These are phyloP conservation scores for Capsicum rhomboideum DNA, from an alignment of 257 asterid genomes.

Conservation along the genomic window DNA sequence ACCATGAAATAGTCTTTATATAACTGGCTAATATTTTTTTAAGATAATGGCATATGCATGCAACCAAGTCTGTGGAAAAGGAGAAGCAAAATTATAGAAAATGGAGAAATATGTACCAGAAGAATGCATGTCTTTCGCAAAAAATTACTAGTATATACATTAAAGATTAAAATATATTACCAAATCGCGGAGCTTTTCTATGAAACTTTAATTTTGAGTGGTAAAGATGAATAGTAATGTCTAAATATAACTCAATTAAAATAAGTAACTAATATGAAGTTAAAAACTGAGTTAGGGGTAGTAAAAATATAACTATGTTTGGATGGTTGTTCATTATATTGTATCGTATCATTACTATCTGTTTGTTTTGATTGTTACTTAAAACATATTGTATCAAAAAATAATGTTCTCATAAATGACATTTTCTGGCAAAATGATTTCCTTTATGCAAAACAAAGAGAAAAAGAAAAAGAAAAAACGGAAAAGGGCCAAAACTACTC, in stretches of 20 bases:
- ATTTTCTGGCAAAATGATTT: no score
- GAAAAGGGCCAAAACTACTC: no score
- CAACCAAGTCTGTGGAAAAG: background rate
- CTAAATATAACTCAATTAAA: background rate
- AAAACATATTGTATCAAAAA: no score
- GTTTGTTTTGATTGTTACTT: no score
- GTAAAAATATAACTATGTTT: no score
- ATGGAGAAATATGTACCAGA: background rate
- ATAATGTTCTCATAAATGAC: no score
- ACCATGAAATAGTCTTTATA: background rate
- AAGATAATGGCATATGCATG: background rate
- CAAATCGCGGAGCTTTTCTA: background rate
- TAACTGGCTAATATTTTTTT: background rate
- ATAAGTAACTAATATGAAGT: background rate
- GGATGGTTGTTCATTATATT: no score
- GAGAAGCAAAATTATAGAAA: background rate
- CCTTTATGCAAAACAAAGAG: no score
- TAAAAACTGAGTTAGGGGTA: background rate
- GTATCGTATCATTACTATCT: no score
- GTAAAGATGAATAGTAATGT: background rate
- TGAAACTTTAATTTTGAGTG: background rate
- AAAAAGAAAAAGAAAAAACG: no score
- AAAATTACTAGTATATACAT: no score
- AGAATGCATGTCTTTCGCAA: background rate
- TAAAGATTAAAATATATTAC: background rate